Evolutionary conservation across 768 basidiomycete genomes (phyloP), one percentile per base, ranked within the genome.

Genomic region (Serendipita sp.): DNA sequence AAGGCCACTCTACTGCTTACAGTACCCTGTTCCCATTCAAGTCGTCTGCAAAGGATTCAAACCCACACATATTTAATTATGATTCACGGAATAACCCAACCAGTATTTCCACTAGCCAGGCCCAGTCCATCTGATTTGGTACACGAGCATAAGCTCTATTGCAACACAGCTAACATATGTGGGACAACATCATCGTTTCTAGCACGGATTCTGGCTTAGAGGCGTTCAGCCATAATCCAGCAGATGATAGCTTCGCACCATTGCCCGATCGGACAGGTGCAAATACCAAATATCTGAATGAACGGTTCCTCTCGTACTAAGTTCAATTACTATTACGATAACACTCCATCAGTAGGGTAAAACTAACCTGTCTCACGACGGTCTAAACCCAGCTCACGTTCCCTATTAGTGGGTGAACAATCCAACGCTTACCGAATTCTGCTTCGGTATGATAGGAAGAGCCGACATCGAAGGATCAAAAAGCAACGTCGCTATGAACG

Each of bases 281-380:
- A 85, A 83, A 84, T 83, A 85, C 84, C 84, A 85, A 85, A 81
- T 85, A 83, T 84, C 82, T 81, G 84, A 84, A 85, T 83, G 80
- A 82, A 82, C 82, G 78, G 84, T 86, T 85, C 84, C 84, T 85
- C 83, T 84, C 80, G 81, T 85, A 85, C 84, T 85, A 83, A 82
- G 82, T 81, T 82, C 80, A 82, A 85, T 84, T 85, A 83, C 83
- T 81, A 78, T 85, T 81, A 79, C 78, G 80, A 83, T 76, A 78
- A 84, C 82, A 73, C 81, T 81, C 79, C 83, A 85, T 84, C 82
- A 85, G 82, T 83, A 85, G 83, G 82, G 83, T 85, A 85, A 85
- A 85, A 85, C 83, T 85, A 85, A 85, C 83, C 84, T 85, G 83
- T 85, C 84, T 84, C 83, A 85, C 81, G 80, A 85, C 79, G 81